Evolutionary conservation across 805 yeast genomes (phyloP).

Genomic region (Teunomyces barrocoloradensis): DNA sequence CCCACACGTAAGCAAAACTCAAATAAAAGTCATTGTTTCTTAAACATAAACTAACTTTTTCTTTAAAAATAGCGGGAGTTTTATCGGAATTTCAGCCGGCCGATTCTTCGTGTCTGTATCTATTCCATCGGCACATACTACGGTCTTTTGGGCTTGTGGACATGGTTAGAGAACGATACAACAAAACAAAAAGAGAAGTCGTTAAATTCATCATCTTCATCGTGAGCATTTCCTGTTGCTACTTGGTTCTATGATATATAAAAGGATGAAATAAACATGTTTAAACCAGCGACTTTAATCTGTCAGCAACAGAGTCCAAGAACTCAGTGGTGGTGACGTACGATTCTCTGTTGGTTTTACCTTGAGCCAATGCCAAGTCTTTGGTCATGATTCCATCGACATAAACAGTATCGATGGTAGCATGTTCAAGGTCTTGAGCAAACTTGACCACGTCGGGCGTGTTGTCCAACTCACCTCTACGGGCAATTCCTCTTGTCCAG

Average conservation of each 20-base stretch:
- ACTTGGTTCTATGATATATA: constrained; percentile 1
- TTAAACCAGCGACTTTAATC: constrained; percentile 40
- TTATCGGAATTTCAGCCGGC: constrained; percentile 47
- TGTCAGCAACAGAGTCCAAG: constrained; percentile 73
- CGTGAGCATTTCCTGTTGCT: constrained; percentile 4
- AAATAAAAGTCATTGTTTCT: background rate
- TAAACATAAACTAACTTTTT: background rate
- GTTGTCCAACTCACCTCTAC: constrained; percentile 85
- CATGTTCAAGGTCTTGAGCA: constrained; percentile 75
- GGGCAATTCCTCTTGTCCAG: constrained; percentile 91
- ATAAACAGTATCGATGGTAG: constrained; percentile 82
- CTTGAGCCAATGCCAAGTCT: constrained; percentile 88
- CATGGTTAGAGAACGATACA: constrained; percentile 28
- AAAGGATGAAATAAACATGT: background rate
- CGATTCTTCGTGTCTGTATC: constrained; percentile 44
- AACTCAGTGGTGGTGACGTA: constrained; percentile 93
- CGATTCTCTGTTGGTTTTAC: constrained; percentile 75
- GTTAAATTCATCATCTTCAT: background rate
- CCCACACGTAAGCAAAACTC: constrained; percentile 9
- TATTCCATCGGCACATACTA: constrained; percentile 48
- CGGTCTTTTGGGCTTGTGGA: constrained; percentile 45
- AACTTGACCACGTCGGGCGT: constrained; percentile 84
- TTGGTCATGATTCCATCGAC: constrained; percentile 90
- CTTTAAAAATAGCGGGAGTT: constrained; percentile 24
- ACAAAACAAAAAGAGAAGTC: background rate